These are phyloP conservation scores for Citrus maxima DNA, from an alignment of 345 rosid genomes.

Conservation along the genomic window DNA sequence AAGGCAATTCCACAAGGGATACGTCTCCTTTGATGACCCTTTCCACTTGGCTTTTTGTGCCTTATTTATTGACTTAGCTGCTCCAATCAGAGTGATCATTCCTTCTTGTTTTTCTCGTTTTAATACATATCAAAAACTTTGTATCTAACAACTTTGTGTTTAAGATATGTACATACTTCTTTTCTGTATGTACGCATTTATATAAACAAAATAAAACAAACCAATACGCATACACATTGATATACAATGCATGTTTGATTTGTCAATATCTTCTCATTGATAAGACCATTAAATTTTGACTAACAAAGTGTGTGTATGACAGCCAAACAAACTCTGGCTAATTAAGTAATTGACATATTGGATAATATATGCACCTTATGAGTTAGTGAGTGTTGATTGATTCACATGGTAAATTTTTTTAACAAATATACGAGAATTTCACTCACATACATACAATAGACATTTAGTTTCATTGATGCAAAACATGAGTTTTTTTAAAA, in stretches of 20 bases:
- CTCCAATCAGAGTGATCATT: constrained; percentile 14
- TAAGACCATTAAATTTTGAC: neutral
- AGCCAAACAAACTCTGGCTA: neutral
- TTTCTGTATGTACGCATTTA: neutral
- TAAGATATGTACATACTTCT: neutral
- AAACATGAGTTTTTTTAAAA: neutral
- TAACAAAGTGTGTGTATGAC: too few species aligned
- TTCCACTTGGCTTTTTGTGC: constrained; percentile 27
- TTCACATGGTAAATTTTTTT: too few species aligned
- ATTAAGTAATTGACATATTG: too few species aligned
- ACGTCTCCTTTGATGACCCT: constrained; percentile 29
- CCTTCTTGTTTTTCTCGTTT: neutral
- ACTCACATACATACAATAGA: too few species aligned
- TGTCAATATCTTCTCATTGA: neutral
- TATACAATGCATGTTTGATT: neutral
- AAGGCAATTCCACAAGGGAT: constrained; percentile 15
- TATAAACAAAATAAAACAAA: too few species aligned
- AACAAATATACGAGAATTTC: too few species aligned
- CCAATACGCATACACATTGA: neutral
- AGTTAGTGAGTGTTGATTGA: too few species aligned
- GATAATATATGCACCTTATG: too few species aligned
- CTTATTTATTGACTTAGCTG: constrained; percentile 20
- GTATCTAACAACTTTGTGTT: neutral
- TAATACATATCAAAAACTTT: neutral
- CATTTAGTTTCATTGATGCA: neutral